A percentile compares a stretch with the other conserved stretches of the same genome.
phyloP scores from a whole-genome alignment of 148 eudicot species.

The Vaccinium darrowii region DNA sequence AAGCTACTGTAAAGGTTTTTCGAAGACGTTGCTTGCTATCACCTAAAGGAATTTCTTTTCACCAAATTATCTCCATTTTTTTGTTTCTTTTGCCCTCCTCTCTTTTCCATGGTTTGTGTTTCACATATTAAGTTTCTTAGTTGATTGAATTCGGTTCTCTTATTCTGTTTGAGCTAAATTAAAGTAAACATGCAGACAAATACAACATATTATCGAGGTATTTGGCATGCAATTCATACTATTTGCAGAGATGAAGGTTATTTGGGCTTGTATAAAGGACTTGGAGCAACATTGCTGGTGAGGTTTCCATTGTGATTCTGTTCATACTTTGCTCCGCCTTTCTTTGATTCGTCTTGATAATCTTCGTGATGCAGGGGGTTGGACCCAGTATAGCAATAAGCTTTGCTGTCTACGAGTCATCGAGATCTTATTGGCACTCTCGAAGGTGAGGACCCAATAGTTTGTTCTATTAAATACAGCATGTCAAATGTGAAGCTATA shows the following conservation, averaged over 20 bases:
- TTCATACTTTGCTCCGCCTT: not conserved
- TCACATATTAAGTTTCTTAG: not conserved
- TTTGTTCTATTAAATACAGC: not conserved
- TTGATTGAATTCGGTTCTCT: not conserved
- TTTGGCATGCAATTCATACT: conserved; percentile 70
- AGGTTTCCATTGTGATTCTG: conserved; percentile 14
- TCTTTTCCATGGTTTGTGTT: not conserved
- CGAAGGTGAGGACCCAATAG: conserved; percentile 42
- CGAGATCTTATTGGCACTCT: conserved; percentile 65
- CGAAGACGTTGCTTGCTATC: not conserved
- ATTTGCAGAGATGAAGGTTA: conserved; percentile 81
- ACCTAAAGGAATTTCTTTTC: not conserved
- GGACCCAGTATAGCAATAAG: conserved; percentile 93
- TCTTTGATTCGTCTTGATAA: not conserved
- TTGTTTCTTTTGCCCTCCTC: not conserved
- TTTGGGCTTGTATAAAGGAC: conserved; percentile 78
- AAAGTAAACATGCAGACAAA: conserved; percentile 46
- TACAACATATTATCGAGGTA: conserved; percentile 67
- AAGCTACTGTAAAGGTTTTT: not conserved
- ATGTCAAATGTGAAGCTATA: not conserved
- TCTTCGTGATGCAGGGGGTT: conserved; percentile 59
- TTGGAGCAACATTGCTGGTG: conserved; percentile 86
- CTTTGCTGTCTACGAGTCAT: conserved; percentile 73
- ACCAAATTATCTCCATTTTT: not conserved
- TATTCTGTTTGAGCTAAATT: conserved; percentile 9